Percentiles rank a stretch among this genome's conserved stretches.
phyloP scores from a whole-genome alignment of 805 yeast genomes.

The Wickerhamiella siamensis region DNA sequence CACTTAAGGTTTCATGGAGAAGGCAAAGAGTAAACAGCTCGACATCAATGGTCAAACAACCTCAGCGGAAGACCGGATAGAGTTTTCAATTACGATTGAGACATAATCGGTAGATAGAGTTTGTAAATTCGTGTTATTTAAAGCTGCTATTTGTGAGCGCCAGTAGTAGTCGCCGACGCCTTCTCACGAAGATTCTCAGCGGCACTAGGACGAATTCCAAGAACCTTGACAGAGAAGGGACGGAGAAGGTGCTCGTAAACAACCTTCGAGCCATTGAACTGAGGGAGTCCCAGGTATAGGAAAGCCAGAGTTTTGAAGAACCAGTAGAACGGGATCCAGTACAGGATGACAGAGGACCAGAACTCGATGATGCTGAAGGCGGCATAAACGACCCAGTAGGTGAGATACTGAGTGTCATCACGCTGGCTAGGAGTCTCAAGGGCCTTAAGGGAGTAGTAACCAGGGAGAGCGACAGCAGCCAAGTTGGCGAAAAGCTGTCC shows the following conservation, averaged over 20 bases:
- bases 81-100: background rate
- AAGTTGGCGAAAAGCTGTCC: constrained; percentile 89
- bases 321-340: constrained; percentile 96
- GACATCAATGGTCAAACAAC: too few species aligned
- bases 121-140: too few species aligned
- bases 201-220: constrained; percentile 19
- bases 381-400: constrained; percentile 98
- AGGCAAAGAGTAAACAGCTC: too few species aligned
- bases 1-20: too few species aligned
- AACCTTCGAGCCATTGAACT: constrained; percentile 69
- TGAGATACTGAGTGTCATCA: constrained; percentile 79
- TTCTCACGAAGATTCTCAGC: constrained; percentile 22
- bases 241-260: constrained; percentile 51
- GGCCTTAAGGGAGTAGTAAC: constrained; percentile 75
- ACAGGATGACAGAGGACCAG: constrained; percentile 85
- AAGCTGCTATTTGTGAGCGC: background rate
- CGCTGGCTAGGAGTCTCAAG: constrained; percentile 49
- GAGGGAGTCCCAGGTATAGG: constrained; percentile 77
- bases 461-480: constrained; percentile 83
- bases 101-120: background rate
- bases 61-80: too few species aligned
- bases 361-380: constrained; percentile 81
- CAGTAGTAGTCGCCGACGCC: constrained; percentile 7
- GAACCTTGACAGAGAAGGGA: constrained; percentile 37
- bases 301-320: constrained; percentile 79